phyloP scores from a whole-genome alignment of 371 early-diverging fungal genomes.

The Conidiobolus incongruus region DNA sequence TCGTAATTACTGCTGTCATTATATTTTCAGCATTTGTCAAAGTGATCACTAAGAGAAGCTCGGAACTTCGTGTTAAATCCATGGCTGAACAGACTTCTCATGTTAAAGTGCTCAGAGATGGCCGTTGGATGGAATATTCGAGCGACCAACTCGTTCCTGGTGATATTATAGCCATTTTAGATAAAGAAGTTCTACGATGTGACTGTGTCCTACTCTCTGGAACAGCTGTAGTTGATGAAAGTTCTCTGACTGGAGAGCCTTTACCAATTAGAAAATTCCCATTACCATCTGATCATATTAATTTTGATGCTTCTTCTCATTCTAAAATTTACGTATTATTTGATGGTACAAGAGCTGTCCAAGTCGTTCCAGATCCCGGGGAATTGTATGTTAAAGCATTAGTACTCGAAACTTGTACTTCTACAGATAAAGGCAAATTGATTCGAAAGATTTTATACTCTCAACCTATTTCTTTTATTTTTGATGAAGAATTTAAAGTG shows the following conservation, averaged over 20 bases:
- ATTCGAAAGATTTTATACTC: slow-evolving; percentile 61
- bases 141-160: slow-evolving; percentile 36
- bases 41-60: slow-evolving; percentile 29
- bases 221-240: slow-evolving; percentile 36
- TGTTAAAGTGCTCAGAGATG: slow-evolving; percentile 35
- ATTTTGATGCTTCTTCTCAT: slow-evolving; percentile 8
- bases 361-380: slow-evolving; percentile 3
- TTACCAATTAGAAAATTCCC: slow-evolving; percentile 41
- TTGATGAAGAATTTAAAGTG: slow-evolving; percentile 43
- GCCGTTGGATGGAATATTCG: slow-evolving; percentile 18
- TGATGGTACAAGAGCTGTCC: slow-evolving; percentile 19
- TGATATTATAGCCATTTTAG: slow-evolving; percentile 17
- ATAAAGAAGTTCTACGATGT: slow-evolving; percentile 19
- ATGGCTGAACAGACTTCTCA: slow-evolving; percentile 35
- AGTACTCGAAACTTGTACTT: slow-evolving; percentile 48
- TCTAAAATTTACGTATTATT: slow-evolving; percentile 17
- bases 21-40: slow-evolving; percentile 41
- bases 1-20: slow-evolving; percentile 46
- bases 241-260: slow-evolving; percentile 68
- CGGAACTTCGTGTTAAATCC: slow-evolving; percentile 35
- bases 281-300: slow-evolving; percentile 14
- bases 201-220: slow-evolving; percentile 41
- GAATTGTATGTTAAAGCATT: slow-evolving; percentile 15
- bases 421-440: slow-evolving; percentile 57
- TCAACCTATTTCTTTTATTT: slow-evolving; percentile 37